Conservation (phyloP, 192 early-diverging fungal species). For the Diversispora eburnea region DNA sequence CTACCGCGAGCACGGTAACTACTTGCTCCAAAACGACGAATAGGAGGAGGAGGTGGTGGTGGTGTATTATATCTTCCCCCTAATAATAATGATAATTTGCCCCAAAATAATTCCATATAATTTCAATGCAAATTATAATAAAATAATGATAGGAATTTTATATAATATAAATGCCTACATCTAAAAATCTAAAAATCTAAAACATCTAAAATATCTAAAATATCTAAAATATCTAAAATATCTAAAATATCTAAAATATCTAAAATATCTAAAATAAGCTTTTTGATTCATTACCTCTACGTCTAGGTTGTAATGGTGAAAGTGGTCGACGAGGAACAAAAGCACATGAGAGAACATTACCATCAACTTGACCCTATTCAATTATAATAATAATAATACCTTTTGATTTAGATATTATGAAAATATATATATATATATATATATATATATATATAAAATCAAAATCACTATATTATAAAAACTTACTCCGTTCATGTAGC, state of each 20-base stretch:
- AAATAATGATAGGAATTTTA: too few species aligned
- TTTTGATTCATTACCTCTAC: conserved; percentile 22
- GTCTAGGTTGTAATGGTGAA: conserved; percentile 26
- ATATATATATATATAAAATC: too few species aligned
- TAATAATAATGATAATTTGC: too few species aligned
- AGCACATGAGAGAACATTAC: conserved; percentile 30
- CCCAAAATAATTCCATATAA: too few species aligned
- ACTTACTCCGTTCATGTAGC: conserved; percentile 45
- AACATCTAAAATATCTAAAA: too few species aligned
- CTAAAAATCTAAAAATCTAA: too few species aligned
- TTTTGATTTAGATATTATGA: neutral
- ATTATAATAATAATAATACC: neutral
- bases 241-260: too few species aligned
- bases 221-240: too few species aligned
- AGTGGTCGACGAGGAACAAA: conserved; percentile 35
- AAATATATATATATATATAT: neutral
- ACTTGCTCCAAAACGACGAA: conserved; percentile 27
- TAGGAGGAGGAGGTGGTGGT: conserved; percentile 26
- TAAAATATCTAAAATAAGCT: too few species aligned
- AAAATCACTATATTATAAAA: neutral
- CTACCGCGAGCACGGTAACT: conserved; percentile 31
- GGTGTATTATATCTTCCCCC: conserved; percentile 25
- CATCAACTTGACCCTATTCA: conserved; percentile 45
- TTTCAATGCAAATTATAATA: too few species aligned
- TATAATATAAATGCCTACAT: too few species aligned